Evolutionary conservation across 345 rosid species (phyloP).

Genomic region (Limnanthes douglasii): DNA sequence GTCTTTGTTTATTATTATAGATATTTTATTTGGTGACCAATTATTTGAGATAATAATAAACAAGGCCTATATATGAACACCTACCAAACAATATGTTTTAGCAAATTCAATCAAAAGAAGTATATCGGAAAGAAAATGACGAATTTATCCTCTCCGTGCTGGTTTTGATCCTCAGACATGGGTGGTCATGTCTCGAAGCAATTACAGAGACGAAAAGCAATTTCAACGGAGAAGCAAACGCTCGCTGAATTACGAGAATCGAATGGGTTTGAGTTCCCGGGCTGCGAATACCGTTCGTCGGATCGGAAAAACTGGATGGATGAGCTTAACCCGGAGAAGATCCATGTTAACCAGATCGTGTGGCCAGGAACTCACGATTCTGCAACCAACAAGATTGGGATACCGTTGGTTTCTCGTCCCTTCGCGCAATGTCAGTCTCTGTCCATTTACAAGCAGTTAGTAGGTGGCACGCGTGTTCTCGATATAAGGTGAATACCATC

Average conservation of each 20-base stretch:
- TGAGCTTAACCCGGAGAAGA: slow-evolving; percentile 33
- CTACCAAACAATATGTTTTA: too few species aligned
- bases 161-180: slow-evolving; percentile 24
- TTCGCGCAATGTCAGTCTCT: slow-evolving; percentile 82
- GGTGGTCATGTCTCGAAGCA: slow-evolving; percentile 58
- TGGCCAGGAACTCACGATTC: slow-evolving; percentile 99
- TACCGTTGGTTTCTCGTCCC: slow-evolving; percentile 55
- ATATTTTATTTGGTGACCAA: too few species aligned
- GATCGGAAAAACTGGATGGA: slow-evolving; percentile 80
- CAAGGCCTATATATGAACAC: too few species aligned
- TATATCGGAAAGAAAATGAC: too few species aligned
- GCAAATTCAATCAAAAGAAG: too few species aligned
- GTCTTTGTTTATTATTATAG: too few species aligned
- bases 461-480: slow-evolving; percentile 45
- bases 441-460: slow-evolving; percentile 61
- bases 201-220: slow-evolving; percentile 27
- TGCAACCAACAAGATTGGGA: slow-evolving; percentile 79
- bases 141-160: too few species aligned
- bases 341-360: slow-evolving; percentile 55
- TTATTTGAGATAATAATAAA: too few species aligned
- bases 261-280: slow-evolving; percentile 43
- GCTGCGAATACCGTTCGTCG: slow-evolving; percentile 37
- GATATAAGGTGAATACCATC: too few species aligned
- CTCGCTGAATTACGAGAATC: slow-evolving; percentile 28
- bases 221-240: slow-evolving; percentile 33